A percentile compares a stretch with the other conserved stretches of the same genome.
Evolutionary conservation across 2,329 filamentous ascomycete genomes (phyloP).

Genomic region (Pseudonectria buxi): DNA sequence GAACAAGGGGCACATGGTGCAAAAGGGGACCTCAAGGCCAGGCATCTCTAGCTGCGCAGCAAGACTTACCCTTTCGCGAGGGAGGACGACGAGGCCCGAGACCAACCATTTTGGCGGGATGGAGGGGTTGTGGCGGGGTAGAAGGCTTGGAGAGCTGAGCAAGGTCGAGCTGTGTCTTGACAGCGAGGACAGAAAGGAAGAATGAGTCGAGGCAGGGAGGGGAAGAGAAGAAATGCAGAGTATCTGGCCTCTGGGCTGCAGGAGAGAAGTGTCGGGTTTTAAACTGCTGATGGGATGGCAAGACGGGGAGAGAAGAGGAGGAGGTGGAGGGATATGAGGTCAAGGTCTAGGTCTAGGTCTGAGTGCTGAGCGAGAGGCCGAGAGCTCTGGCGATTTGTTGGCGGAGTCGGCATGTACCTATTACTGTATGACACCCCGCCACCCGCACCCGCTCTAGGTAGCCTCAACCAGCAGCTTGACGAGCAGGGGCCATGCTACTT

Average conservation of each 20-base stretch:
- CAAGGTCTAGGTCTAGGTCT: too few species aligned
- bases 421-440: too few species aligned
- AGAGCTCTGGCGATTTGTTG: too few species aligned
- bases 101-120: constrained; percentile 41
- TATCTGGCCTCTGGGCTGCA: not conserved
- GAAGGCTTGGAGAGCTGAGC: constrained; percentile 11
- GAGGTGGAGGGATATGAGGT: too few species aligned
- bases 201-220: not conserved
- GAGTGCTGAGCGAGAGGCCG: too few species aligned
- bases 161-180: not conserved
- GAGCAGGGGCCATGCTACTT: too few species aligned
- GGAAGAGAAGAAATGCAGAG: not conserved
- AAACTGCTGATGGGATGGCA: not conserved
- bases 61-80: constrained; percentile 59
- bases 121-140: constrained; percentile 33
- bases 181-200: not conserved
- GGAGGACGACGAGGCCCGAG: constrained; percentile 44
- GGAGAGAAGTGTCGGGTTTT: not conserved
- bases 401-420: too few species aligned
- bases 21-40: too few species aligned
- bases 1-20: not conserved
- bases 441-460: too few species aligned
- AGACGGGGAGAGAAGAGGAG: not conserved
- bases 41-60: constrained; percentile 1
- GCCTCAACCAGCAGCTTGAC: too few species aligned